Percentiles rank a stretch among this genome's conserved stretches.
Evolutionary conservation across 176 grass and related monocot species (phyloP).

Genomic region (Tillandsia leiboldiana): DNA sequence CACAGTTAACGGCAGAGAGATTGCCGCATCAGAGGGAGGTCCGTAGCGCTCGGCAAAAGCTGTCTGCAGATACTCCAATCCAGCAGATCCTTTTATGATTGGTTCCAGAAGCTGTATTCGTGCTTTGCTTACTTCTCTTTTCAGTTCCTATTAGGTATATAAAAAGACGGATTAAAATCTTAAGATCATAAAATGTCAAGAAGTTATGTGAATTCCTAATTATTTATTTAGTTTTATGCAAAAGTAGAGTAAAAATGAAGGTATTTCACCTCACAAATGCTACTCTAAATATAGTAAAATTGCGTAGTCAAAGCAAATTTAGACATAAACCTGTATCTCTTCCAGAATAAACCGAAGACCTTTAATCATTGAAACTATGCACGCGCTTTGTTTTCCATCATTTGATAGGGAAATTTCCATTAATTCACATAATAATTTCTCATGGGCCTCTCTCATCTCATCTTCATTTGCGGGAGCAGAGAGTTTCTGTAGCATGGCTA

Average conservation of each 20-base stretch:
- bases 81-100: conserved; percentile 62
- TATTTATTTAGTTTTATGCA: too few species aligned
- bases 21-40: conserved; percentile 32
- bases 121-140: conserved; percentile 67
- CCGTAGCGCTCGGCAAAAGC: conserved; percentile 69
- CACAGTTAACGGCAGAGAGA: conserved; percentile 36
- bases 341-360: conserved; percentile 78
- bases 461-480: conserved; percentile 73
- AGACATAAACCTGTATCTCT: conserved; percentile 60
- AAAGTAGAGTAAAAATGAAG: too few species aligned
- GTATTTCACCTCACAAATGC: not conserved
- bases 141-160: conserved; percentile 48
- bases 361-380: conserved; percentile 56
- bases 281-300: not conserved
- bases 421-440: conserved; percentile 57
- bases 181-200: not conserved
- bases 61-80: conserved; percentile 84
- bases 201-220: too few species aligned
- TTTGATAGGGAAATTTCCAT: conserved; percentile 38
- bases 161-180: not conserved
- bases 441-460: conserved; percentile 54
- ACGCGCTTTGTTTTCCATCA: conserved; percentile 36
- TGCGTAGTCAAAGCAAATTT: too few species aligned
- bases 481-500: conserved; percentile 51
- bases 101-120: conserved; percentile 72